These are phyloP conservation scores for Colletotrichum karsti DNA, from an alignment of 2,329 filamentous ascomycete species.

Conservation along the genomic window DNA sequence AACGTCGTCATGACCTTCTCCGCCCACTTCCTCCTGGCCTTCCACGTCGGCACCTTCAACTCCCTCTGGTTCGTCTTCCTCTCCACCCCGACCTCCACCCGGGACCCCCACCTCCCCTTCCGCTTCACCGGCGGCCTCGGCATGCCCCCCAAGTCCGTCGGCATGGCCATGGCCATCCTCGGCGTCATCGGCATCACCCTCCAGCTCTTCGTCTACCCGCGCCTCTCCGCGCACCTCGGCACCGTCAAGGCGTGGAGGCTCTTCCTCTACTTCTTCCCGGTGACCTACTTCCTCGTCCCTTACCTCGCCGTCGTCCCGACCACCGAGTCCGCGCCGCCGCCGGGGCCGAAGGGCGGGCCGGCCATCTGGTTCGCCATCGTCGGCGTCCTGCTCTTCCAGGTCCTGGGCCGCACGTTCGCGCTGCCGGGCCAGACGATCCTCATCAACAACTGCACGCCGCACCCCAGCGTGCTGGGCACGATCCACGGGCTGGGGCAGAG, in stretches of 20 bases:
- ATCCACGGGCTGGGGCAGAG: constrained; percentile 65
- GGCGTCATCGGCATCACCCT: constrained; percentile 79
- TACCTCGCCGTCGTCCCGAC: constrained; percentile 76
- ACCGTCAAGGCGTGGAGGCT: constrained; percentile 73
- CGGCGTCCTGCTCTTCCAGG: constrained; percentile 69
- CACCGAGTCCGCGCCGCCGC: constrained; percentile 52
- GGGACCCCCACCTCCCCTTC: constrained; percentile 56
- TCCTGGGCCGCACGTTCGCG: constrained; percentile 72
- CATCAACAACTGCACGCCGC: constrained; percentile 57
- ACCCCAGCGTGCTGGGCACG: constrained; percentile 55
- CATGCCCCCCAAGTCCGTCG: constrained; percentile 75
- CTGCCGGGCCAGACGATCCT: constrained; percentile 56
- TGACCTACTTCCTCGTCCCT: constrained; percentile 75
- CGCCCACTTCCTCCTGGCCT: constrained; percentile 74
- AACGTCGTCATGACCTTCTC: constrained; percentile 65
- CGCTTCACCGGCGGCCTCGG: constrained; percentile 79
- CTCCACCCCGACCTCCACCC: constrained; percentile 63
- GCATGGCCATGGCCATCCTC: constrained; percentile 80
- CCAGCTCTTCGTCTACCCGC: constrained; percentile 77
- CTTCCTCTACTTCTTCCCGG: constrained; percentile 75
- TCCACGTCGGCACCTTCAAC: constrained; percentile 81
- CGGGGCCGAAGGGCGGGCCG: constrained; percentile 60
- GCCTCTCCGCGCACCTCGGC: constrained; percentile 71
- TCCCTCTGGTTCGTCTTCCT: constrained; percentile 81
- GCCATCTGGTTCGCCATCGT: constrained; percentile 73